Evolutionary conservation across 2,329 filamentous ascomycete species (phyloP).

Genomic region (Aspergillus caelatus): DNA sequence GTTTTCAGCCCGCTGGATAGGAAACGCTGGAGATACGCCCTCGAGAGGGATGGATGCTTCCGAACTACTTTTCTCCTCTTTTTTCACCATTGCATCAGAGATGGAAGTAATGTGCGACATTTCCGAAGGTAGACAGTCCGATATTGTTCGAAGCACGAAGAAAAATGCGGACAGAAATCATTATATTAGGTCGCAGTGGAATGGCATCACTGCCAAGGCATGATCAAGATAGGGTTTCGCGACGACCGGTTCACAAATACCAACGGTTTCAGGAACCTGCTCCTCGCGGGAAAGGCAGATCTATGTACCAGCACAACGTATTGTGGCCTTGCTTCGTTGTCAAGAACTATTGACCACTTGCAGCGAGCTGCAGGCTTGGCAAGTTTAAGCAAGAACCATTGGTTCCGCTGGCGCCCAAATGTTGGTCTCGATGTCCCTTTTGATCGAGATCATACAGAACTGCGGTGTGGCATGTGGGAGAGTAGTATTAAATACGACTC

Average conservation of each 20-base stretch:
- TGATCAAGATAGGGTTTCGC: neutral
- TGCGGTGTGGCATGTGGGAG: constrained; percentile 6
- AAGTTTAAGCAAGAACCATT: constrained; percentile 6
- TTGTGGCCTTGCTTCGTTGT: neutral
- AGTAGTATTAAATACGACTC: neutral
- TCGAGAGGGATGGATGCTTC: constrained; percentile 21
- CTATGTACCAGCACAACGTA: neutral
- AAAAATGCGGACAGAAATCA: neutral
- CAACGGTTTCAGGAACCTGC: neutral
- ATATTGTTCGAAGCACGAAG: neutral
- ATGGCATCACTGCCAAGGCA: neutral
- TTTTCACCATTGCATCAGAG: neutral
- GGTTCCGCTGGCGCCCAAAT: constrained; percentile 8
- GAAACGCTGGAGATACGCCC: constrained; percentile 6
- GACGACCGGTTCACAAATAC: neutral
- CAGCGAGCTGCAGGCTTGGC: constrained; percentile 12
- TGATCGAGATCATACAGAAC: constrained; percentile 7
- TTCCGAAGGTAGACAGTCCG: constrained; percentile 2
- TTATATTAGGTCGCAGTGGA: neutral
- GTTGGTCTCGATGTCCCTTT: constrained; percentile 10
- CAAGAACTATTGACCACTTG: constrained; percentile 7
- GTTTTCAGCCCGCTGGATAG: neutral
- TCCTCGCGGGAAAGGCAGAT: no score
- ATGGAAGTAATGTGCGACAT: neutral
- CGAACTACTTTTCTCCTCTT: constrained; percentile 1